These are phyloP conservation scores for Sclerotinia sclerotiorum DNA, from an alignment of 2,329 filamentous ascomycete species.

Conservation along the genomic window DNA sequence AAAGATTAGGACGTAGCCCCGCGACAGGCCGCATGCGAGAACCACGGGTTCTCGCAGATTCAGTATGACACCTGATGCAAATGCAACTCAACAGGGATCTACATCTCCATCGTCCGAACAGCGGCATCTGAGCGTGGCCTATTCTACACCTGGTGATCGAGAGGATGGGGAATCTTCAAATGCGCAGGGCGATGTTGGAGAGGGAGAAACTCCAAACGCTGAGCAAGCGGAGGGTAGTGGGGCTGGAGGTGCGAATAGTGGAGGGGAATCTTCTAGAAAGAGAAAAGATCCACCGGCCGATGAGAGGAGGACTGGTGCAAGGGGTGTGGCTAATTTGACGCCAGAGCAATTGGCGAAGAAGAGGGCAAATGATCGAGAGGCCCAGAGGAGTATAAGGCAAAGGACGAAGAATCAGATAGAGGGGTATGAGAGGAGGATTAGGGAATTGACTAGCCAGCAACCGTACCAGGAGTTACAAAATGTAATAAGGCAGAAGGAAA, in stretches of 20 bases:
- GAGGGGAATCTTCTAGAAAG: slow-evolving; percentile 5
- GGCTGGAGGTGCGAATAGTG: slow-evolving; percentile 2
- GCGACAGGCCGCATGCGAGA: slow-evolving; percentile 26
- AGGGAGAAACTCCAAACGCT: not conserved
- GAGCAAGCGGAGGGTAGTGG: slow-evolving; percentile 12
- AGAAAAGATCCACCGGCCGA: not conserved
- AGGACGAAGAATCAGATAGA: slow-evolving; percentile 88
- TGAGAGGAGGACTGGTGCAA: slow-evolving; percentile 55
- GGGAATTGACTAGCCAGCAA: slow-evolving; percentile 72
- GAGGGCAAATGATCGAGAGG: slow-evolving; percentile 87
- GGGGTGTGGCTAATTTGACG: slow-evolving; percentile 80
- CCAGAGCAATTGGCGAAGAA: slow-evolving; percentile 88
- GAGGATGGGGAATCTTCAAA: slow-evolving; percentile 2
- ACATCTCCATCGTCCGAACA: slow-evolving; percentile 2
- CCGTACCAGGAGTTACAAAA: slow-evolving; percentile 81
- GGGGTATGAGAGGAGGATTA: slow-evolving; percentile 70
- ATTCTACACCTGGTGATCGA: not conserved
- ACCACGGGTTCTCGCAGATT: slow-evolving; percentile 30
- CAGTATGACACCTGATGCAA: slow-evolving; percentile 28
- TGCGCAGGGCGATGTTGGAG: slow-evolving; percentile 3
- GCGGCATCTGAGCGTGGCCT: slow-evolving; percentile 2
- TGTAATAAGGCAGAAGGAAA: slow-evolving; percentile 72
- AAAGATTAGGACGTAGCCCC: slow-evolving; percentile 2
- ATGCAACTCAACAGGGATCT: slow-evolving; percentile 19
- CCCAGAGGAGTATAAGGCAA: slow-evolving; percentile 83